phyloP scores from a whole-genome alignment of 306 rosid species.

The Dryas octopetala region DNA sequence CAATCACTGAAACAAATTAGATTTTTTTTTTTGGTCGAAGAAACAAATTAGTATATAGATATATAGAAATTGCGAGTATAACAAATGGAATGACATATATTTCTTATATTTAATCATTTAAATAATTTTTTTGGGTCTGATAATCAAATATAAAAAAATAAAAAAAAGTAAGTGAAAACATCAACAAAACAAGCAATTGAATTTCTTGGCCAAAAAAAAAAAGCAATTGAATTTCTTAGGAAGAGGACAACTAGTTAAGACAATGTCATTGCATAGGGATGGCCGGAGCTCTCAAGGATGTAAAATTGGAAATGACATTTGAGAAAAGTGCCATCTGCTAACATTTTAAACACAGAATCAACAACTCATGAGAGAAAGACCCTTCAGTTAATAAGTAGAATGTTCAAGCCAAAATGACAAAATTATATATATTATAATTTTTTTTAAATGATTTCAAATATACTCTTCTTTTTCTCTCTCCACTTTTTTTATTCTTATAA shows the following conservation, averaged over 20 bases:
- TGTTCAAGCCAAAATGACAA: not conserved
- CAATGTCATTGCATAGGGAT: constrained; percentile 11
- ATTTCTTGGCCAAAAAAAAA: not conserved
- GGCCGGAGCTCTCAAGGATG: constrained; percentile 20
- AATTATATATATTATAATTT: not conserved
- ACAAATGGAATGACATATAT: no score
- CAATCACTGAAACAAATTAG: not conserved
- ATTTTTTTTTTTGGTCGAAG: no score
- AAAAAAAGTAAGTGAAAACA: not conserved
- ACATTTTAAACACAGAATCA: not conserved
- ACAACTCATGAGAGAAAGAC: not conserved
- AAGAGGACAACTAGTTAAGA: constrained; percentile 3
- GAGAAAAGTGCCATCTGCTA: not conserved
- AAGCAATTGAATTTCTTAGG: not conserved
- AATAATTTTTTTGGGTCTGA: no score
- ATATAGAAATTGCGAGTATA: no score
- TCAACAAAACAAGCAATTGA: not conserved
- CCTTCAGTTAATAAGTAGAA: not conserved
- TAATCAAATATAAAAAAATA: no score
- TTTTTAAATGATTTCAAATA: not conserved
- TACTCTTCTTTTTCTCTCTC: not conserved
- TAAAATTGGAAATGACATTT: not conserved
- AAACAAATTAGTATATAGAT: no score
- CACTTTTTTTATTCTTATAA: no score
- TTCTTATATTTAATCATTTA: no score